phyloP scores from a whole-genome alignment of 257 asterid species.

The Scutellaria baicalensis region DNA sequence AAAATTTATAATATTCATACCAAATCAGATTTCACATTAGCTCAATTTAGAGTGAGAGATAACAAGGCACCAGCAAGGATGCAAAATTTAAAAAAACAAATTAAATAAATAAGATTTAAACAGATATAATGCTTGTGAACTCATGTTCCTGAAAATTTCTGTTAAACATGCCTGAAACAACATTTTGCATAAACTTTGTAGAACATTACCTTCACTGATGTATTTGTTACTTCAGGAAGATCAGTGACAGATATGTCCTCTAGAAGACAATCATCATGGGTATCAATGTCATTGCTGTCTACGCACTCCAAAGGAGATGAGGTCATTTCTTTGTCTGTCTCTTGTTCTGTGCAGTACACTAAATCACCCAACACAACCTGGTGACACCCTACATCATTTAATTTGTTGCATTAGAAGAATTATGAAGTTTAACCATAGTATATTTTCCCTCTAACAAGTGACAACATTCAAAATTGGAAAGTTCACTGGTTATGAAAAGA shows the following conservation, averaged over 20 bases:
- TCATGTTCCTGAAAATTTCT: neutral
- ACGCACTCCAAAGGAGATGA: constrained; percentile 35
- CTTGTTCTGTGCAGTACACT: constrained; percentile 71
- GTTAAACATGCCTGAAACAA: neutral
- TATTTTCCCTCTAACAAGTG: neutral
- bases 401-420: constrained; percentile 19
- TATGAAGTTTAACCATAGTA: neutral
- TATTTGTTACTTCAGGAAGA: constrained; percentile 40
- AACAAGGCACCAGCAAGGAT: neutral
- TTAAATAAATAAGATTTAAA: neutral
- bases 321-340: constrained; percentile 24
- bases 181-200: neutral
- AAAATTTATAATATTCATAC: neutral
- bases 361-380: constrained; percentile 79
- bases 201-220: constrained; percentile 57
- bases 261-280: constrained; percentile 28
- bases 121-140: neutral
- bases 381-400: constrained; percentile 48
- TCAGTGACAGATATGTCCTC: constrained; percentile 51
- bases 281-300: constrained; percentile 29
- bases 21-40: neutral
- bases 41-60: neutral
- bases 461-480: neutral
- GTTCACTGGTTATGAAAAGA: neutral
- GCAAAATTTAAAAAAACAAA: neutral